These are phyloP conservation scores for Rhizoclosmatium globosum DNA, from an alignment of 192 early-diverging fungal species.

Conservation along the genomic window DNA sequence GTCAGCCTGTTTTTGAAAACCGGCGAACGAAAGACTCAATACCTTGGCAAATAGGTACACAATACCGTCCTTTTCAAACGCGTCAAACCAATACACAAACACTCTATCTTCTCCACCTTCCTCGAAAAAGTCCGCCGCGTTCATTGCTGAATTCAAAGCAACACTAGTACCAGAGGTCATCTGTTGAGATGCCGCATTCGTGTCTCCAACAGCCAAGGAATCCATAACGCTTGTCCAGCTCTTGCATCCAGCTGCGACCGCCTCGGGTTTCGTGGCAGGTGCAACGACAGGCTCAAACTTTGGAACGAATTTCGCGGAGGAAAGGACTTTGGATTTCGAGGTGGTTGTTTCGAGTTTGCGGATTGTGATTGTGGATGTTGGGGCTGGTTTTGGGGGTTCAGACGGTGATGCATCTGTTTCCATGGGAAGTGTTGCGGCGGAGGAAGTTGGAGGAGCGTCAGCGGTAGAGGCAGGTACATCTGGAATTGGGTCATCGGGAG, in stretches of 20 bases:
- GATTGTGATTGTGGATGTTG: background rate
- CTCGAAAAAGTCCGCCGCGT: constrained; percentile 43
- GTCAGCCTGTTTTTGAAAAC: background rate
- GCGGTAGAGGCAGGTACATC: too few species aligned
- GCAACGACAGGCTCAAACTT: background rate
- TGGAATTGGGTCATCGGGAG: background rate
- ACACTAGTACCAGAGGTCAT: constrained; percentile 6
- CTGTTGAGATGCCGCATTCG: constrained; percentile 1
- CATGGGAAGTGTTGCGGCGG: background rate
- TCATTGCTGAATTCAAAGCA: constrained; percentile 1
- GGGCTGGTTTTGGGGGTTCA: background rate
- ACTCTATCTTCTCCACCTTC: constrained; percentile 60
- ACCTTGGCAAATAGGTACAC: constrained; percentile 96
- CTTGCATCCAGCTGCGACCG: constrained; percentile 41
- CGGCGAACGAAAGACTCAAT: background rate
- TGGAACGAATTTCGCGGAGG: constrained; percentile 36
- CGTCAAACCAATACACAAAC: constrained; percentile 92
- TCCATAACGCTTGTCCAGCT: constrained; percentile 54
- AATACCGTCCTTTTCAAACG: constrained; percentile 78
- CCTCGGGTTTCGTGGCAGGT: background rate
- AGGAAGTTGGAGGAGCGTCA: background rate
- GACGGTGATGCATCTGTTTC: background rate
- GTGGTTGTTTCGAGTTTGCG: constrained; percentile 19
- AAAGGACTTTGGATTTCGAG: background rate
- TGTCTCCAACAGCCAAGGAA: constrained; percentile 31